A percentile compares a stretch with the other conserved stretches of the same genome.
These are phyloP conservation scores for Pythium monospermum DNA, from an alignment of 352 stramenopile genomes.

Conservation along the genomic window DNA sequence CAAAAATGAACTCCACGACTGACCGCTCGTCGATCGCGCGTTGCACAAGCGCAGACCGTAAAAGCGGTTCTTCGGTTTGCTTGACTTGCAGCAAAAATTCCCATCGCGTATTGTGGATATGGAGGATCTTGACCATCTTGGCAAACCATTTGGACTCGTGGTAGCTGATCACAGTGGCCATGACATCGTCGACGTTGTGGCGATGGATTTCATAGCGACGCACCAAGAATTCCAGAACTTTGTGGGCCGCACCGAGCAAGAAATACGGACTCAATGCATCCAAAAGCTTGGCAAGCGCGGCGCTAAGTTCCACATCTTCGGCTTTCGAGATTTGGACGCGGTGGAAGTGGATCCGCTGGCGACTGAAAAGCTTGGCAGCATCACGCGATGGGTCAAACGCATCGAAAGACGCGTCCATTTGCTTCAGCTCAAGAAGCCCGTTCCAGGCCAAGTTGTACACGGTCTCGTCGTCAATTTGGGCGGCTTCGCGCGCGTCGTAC, in stretches of 20 bases:
- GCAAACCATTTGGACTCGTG: constrained; percentile 85
- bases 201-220: constrained; percentile 85
- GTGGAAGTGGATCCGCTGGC: constrained; percentile 79
- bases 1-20: constrained; percentile 73
- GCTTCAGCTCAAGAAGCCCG: constrained; percentile 71
- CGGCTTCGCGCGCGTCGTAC: constrained; percentile 76
- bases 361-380: constrained; percentile 56
- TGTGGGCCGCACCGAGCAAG: constrained; percentile 68
- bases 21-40: constrained; percentile 68
- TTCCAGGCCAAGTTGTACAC: constrained; percentile 86
- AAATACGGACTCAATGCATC: constrained; percentile 84
- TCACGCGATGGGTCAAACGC: constrained; percentile 47
- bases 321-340: constrained; percentile 52
- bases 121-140: constrained; percentile 78
- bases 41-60: constrained; percentile 67
- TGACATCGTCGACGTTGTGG: constrained; percentile 82
- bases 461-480: constrained; percentile 78
- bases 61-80: constrained; percentile 51
- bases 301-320: constrained; percentile 64
- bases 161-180: constrained; percentile 78
- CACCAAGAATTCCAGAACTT: constrained; percentile 88
- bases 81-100: constrained; percentile 82
- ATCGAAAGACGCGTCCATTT: constrained; percentile 70
- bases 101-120: constrained; percentile 75
- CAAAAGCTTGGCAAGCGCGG: constrained; percentile 59